A percentile compares a stretch with the other conserved stretches of the same genome.
Conservation (phyloP, 2,329 filamentous ascomycete genomes). For the Xylaria arbuscula region DNA sequence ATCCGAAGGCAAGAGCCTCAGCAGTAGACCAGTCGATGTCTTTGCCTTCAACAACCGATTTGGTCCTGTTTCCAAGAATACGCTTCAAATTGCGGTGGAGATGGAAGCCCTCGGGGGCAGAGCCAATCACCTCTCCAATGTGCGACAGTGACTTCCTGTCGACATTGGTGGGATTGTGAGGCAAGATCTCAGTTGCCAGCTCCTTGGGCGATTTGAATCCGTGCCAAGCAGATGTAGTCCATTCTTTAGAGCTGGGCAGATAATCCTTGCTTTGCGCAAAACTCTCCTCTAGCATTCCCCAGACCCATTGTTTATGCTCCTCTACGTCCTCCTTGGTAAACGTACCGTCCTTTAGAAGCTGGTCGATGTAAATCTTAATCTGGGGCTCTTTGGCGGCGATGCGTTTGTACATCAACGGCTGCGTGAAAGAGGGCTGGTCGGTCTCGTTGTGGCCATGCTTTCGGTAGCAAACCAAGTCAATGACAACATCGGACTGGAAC, state of each 20-base stretch:
- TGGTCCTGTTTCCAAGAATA: constrained; percentile 88
- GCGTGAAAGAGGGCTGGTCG: constrained; percentile 99
- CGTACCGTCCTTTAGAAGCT: constrained; percentile 89
- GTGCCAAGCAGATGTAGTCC: constrained; percentile 99
- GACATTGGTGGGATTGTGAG: constrained; percentile 88
- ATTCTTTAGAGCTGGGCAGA: constrained; percentile 94
- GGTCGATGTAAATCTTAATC: constrained; percentile 90
- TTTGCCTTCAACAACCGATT: constrained; percentile 90
- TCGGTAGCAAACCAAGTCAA: constrained; percentile 98
- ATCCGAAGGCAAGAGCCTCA: constrained; percentile 93
- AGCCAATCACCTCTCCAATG: constrained; percentile 84
- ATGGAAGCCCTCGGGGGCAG: constrained; percentile 83
- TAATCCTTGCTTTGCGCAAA: constrained; percentile 98
- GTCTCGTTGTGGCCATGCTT: constrained; percentile 99
- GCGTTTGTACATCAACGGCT: constrained; percentile 99
- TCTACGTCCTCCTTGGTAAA: constrained; percentile 98
- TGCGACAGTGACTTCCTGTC: constrained; percentile 78
- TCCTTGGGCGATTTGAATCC: constrained; percentile 99
- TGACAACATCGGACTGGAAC: constrained; percentile 98
- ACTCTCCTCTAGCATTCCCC: constrained; percentile 98
- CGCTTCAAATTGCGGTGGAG: constrained; percentile 97
- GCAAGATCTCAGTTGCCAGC: constrained; percentile 90
- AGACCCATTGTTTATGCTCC: constrained; percentile 99
- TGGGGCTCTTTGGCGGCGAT: constrained; percentile 86
- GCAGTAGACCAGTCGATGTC: constrained; percentile 98